A percentile compares a stretch with the other conserved stretches of the same genome.
Evolutionary conservation across 371 early-diverging fungal species (phyloP).

Genomic region (Mucor irregularis): DNA sequence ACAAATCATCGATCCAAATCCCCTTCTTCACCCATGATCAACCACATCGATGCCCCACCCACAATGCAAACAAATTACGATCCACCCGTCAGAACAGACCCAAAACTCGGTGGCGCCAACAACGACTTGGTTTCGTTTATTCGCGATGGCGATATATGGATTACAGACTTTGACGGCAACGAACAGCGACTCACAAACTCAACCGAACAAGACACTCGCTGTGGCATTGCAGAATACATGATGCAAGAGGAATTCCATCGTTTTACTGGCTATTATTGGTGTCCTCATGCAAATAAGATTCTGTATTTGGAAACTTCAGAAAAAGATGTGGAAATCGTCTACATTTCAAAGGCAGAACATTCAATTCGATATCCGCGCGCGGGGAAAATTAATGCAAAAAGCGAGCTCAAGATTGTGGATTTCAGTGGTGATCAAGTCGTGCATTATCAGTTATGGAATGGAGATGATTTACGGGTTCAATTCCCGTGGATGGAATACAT

Average conservation of each 20-base stretch:
- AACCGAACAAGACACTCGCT: slow-evolving; percentile 37
- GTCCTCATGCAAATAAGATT: slow-evolving; percentile 42
- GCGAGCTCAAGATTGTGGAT: slow-evolving; percentile 62
- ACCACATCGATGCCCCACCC: not conserved
- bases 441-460: slow-evolving; percentile 50
- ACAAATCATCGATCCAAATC: not conserved
- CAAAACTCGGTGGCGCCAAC: slow-evolving; percentile 61
- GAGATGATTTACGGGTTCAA: slow-evolving; percentile 33
- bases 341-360: slow-evolving; percentile 45
- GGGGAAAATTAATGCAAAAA: slow-evolving; percentile 62
- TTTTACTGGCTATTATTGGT: slow-evolving; percentile 72
- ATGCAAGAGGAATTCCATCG: slow-evolving; percentile 84
- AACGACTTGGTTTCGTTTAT: slow-evolving; percentile 61
- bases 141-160: slow-evolving; percentile 68
- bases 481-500: slow-evolving; percentile 83
- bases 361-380: slow-evolving; percentile 63
- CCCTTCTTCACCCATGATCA: not conserved
- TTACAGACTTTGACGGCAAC: slow-evolving; percentile 52
- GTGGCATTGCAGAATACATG: slow-evolving; percentile 74
- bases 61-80: slow-evolving; percentile 19
- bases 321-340: slow-evolving; percentile 56
- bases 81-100: slow-evolving; percentile 35
- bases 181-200: slow-evolving; percentile 69
- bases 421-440: slow-evolving; percentile 38
- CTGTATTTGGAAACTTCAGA: slow-evolving; percentile 69